Base-by-base conservation (phyloP, 2,329 filamentous ascomycete species). In the Thyridium curvatum region DNA sequence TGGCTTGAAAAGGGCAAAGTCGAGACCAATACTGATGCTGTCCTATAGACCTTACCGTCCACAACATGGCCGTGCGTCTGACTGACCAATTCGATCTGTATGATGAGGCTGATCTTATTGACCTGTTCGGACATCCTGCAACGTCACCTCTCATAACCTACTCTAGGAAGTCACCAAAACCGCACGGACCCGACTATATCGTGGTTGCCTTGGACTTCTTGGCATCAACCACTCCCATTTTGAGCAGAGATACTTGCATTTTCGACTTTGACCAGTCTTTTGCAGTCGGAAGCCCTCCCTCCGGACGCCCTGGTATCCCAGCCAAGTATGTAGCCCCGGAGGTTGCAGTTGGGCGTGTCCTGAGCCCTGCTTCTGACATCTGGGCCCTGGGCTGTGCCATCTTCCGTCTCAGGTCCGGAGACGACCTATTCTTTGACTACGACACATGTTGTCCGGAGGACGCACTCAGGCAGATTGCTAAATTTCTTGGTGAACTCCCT, bases 231-330 rank as follows among this genome's bases (percentile, higher is more conserved):
- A 34, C 39, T n/a, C 44, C 38, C 28, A 7, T 50, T 14, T 38
- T 47, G 32, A 47, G 36, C 30, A 28, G 40, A n/a, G 38, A 44
- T 9, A 40, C 50, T 33, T 44, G 42, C 28, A 34, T 51, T 26
- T 44, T 50, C 29, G 48, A 51, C 47, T 52, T 52, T 40, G 47
- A 48, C 36, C 44, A 52, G 26, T 43, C 42, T 3, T 52, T 49
- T 39, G 26, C 17, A 3, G 41, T 39, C 12, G 37, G 18, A 29
- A 21, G 28, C 17, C 21, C 37, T 26, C 41, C 46, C 12, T 18
- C 35, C 15, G 30, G 18, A 15, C 15, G 12, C 14, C 36, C 31
- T 13, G 46, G 41, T 30, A 48, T 36, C 9, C 45, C 45, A 33
- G 28, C 39, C 12, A 38, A 38, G 30, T 51, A 39, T 29, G 33